Evolutionary conservation across 176 grass and related monocot species (phyloP).

Genomic region (Bonia amplexicaulis): DNA sequence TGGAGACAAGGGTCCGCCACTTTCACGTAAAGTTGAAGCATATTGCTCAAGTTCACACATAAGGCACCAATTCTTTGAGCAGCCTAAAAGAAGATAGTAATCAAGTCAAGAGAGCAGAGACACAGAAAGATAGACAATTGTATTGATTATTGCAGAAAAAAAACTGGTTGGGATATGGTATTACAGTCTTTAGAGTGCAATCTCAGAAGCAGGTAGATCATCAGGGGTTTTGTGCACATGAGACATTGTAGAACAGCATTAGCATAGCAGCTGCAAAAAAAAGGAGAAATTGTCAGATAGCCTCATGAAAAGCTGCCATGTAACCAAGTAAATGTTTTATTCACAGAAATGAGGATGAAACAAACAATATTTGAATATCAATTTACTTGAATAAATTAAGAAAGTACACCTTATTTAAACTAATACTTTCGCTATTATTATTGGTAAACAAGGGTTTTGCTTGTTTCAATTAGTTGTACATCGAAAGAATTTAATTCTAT

Average conservation of each 20-base stretch:
- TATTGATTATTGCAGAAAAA: background rate
- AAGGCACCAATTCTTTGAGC: slow-evolving; percentile 86
- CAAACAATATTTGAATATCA: background rate
- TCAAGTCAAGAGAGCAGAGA: slow-evolving; percentile 13
- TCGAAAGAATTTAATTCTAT: slow-evolving; percentile 5
- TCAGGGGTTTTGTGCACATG: slow-evolving; percentile 89
- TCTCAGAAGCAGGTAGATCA: slow-evolving; percentile 94
- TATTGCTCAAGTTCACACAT: slow-evolving; percentile 99
- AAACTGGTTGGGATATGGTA: slow-evolving; percentile 31
- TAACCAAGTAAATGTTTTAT: slow-evolving; percentile 9
- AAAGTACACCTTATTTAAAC: background rate
- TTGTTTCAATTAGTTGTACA: background rate
- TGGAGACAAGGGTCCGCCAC: slow-evolving; percentile 70
- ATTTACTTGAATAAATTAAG: slow-evolving; percentile 7
- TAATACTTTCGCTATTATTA: background rate
- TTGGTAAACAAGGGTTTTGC: background rate
- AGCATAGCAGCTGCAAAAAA: slow-evolving; percentile 84
- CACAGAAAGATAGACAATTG: background rate
- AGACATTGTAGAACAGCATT: slow-evolving; percentile 99
- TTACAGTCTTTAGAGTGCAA: slow-evolving; percentile 97
- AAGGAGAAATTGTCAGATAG: background rate
- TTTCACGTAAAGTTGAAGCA: slow-evolving; percentile 80
- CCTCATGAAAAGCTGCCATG: slow-evolving; percentile 2
- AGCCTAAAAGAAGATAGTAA: slow-evolving; percentile 57
- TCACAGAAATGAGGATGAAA: background rate